Evolutionary conservation across 805 yeast species (phyloP).

Genomic region (Saccharomycopsis javanensis): DNA sequence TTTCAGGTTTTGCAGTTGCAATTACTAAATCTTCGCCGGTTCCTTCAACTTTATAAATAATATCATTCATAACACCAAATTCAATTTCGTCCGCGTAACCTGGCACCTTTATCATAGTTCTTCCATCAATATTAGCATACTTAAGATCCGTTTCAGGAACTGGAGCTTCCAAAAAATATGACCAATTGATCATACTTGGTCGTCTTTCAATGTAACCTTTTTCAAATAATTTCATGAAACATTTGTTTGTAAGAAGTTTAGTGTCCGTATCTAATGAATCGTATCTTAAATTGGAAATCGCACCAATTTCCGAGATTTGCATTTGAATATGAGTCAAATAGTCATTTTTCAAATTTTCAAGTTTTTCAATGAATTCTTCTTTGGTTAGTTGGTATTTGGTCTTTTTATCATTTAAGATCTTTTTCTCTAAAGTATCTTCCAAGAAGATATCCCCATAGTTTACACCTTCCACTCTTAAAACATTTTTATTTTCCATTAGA

Average conservation of each 20-base stretch:
- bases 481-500: slow-evolving; percentile 94
- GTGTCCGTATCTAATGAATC: slow-evolving; percentile 40
- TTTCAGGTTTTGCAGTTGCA: slow-evolving; percentile 98
- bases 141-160: slow-evolving; percentile 94
- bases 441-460: slow-evolving; percentile 99
- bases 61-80: slow-evolving; percentile 91
- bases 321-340: slow-evolving; percentile 75
- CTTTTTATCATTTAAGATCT: slow-evolving; percentile 74
- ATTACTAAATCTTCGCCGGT: slow-evolving; percentile 63
- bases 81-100: slow-evolving; percentile 84
- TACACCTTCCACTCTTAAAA: slow-evolving; percentile 86
- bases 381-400: slow-evolving; percentile 1
- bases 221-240: slow-evolving; percentile 78
- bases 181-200: slow-evolving; percentile 90
- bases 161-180: slow-evolving; percentile 86
- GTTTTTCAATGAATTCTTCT: slow-evolving; percentile 52
- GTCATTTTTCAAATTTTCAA: slow-evolving; percentile 96
- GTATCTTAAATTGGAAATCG: slow-evolving; percentile 65
- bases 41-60: slow-evolving; percentile 79
- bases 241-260: not conserved
- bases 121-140: slow-evolving; percentile 78
- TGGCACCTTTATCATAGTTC: slow-evolving; percentile 73
- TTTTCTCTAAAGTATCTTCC: slow-evolving; percentile 96
- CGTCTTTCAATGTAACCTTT: slow-evolving; percentile 95
- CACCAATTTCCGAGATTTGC: slow-evolving; percentile 82